Conservation (phyloP, 305 asterid genomes). For the Fraxinus platypoda region DNA sequence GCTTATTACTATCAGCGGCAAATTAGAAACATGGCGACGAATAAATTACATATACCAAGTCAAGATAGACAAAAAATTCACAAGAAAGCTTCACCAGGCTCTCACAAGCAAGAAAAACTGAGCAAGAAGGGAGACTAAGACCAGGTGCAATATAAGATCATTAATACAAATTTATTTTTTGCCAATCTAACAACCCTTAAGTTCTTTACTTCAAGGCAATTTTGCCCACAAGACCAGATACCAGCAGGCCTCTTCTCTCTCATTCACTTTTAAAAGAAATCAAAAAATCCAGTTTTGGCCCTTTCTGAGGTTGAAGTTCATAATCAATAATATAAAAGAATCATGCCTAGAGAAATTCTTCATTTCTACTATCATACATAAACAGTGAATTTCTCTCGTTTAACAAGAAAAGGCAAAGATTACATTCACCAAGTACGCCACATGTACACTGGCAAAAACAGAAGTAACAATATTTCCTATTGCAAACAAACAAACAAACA, state of each 20-base stretch:
- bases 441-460: not conserved
- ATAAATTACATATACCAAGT: not conserved
- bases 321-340: not conserved
- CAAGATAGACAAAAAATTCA: not conserved
- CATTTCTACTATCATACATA: not conserved
- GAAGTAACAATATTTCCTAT: not conserved
- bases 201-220: not conserved
- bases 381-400: constrained; percentile 9
- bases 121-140: not conserved
- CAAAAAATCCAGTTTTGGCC: not conserved
- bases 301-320: not conserved
- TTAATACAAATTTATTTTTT: not conserved
- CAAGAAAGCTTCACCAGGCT: not conserved
- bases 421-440: not conserved
- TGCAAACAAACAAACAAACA: not conserved
- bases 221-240: not conserved
- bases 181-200: not conserved
- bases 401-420: not conserved
- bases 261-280: not conserved
- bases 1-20: not conserved
- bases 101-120: not conserved
- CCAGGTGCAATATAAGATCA: not conserved
- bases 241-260: not conserved
- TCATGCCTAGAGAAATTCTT: not conserved
- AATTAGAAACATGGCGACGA: not conserved